phyloP scores from a whole-genome alignment of 1,284 basidiomycete genomes.

The Moesziomyces sp. region DNA sequence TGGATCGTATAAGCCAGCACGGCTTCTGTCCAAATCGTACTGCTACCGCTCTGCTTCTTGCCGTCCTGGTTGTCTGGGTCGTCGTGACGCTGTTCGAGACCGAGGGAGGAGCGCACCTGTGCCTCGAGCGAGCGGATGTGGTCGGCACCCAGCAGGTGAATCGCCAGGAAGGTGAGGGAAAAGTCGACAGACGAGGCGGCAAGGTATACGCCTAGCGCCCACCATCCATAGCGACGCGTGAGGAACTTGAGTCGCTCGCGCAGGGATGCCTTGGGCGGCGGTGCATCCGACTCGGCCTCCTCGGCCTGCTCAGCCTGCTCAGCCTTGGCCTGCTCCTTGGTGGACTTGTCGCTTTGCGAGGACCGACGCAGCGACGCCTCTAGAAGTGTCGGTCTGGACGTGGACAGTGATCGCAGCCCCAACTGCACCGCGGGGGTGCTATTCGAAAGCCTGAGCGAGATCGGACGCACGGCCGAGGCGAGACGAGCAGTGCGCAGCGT shows the following conservation, averaged over 20 bases:
- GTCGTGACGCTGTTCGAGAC: constrained; percentile 53
- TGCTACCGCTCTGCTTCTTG: constrained; percentile 1
- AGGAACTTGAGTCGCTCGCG: constrained; percentile 57
- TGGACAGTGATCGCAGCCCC: too few species aligned
- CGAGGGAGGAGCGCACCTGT: constrained; percentile 69
- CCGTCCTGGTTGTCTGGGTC: constrained; percentile 9
- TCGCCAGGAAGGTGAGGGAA: constrained; percentile 79
- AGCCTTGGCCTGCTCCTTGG: background rate
- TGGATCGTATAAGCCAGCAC: constrained; percentile 93
- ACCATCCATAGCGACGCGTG: constrained; percentile 65
- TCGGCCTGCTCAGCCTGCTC: constrained; percentile 2
- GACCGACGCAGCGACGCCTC: background rate
- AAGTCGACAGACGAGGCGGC: constrained; percentile 54
- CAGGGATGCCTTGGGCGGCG: constrained; percentile 40
- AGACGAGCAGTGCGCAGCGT: too few species aligned
- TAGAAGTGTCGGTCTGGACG: too few species aligned
- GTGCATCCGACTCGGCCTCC: constrained; percentile 14
- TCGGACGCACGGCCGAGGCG: too few species aligned
- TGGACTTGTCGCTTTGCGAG: background rate
- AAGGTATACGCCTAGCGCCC: constrained; percentile 65
- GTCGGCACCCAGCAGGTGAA: constrained; percentile 89
- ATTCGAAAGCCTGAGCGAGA: too few species aligned
- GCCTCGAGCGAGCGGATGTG: constrained; percentile 79
- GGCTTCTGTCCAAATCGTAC: constrained; percentile 82
- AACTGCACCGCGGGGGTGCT: too few species aligned